Evolutionary conservation across 768 basidiomycete species (phyloP).

Genomic region (Mycena galericulata): DNA sequence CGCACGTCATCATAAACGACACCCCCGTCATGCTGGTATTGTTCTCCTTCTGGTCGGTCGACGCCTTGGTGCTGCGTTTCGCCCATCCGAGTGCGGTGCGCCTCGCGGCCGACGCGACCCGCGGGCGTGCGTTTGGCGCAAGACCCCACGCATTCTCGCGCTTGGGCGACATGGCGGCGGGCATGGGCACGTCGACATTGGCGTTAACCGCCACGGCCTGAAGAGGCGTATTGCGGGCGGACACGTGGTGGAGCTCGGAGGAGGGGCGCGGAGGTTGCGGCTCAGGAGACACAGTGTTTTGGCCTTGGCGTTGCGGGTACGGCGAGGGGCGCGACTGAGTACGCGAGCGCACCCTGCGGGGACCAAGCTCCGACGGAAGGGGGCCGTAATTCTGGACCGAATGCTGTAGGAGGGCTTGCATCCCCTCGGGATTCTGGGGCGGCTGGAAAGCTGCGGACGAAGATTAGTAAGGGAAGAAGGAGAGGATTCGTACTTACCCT

Average conservation of each 20-base stretch:
- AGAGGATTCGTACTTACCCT: conserved; percentile 63
- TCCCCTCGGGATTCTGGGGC: conserved; percentile 70
- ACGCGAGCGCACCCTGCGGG: conserved; percentile 71
- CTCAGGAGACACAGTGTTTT: conserved; percentile 55
- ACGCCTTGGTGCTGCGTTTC: conserved; percentile 69
- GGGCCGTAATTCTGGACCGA: conserved; percentile 60
- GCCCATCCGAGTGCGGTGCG: conserved; percentile 72
- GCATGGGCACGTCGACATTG: conserved; percentile 51
- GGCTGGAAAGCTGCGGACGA: conserved; percentile 73
- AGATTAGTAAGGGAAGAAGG: conserved; percentile 15
- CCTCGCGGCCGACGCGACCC: conserved; percentile 66
- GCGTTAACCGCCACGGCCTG: conserved; percentile 57
- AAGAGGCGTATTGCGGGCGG: conserved; percentile 43
- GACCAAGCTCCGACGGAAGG: conserved; percentile 78
- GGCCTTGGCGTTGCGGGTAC: conserved; percentile 67
- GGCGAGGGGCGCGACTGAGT: conserved; percentile 81
- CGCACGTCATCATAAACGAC: conserved; percentile 68
- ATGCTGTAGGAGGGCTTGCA: conserved; percentile 80
- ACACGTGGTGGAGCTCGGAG: conserved; percentile 37
- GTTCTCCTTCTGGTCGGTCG: conserved; percentile 69
- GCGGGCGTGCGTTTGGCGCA: conserved; percentile 57
- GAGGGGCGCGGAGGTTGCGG: conserved; percentile 44
- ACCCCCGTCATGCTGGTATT: conserved; percentile 39
- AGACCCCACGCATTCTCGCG: conserved; percentile 49
- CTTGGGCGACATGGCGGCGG: conserved; percentile 60